Conservation (phyloP, 805 yeast genomes). For the Pichia sporocuriosa region DNA sequence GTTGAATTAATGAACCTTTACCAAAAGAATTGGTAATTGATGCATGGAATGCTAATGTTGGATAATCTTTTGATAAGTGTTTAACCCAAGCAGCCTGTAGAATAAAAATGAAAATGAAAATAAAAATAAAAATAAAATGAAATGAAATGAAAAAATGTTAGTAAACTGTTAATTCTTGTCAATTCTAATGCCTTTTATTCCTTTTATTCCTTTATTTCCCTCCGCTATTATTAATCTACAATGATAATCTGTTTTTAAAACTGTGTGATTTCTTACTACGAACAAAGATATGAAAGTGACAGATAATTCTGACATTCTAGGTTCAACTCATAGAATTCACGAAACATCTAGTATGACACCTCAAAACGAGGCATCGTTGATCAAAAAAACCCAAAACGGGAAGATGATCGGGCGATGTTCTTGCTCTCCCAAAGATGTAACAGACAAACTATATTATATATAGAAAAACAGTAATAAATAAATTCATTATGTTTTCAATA, state of each 20-base stretch:
- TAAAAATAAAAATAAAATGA: too few relatives aligned
- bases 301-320: slow-evolving; percentile 19
- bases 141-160: slow-evolving; percentile 26
- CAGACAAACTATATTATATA: slow-evolving; percentile 64
- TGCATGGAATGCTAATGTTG: slow-evolving; percentile 96
- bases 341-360: slow-evolving; percentile 31
- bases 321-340: slow-evolving; percentile 85
- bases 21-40: slow-evolving; percentile 96
- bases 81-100: slow-evolving; percentile 97
- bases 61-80: slow-evolving; percentile 82
- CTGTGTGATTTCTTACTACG: slow-evolving; percentile 92
- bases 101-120: slow-evolving; percentile 11
- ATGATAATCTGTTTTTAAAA: too few relatives aligned
- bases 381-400: slow-evolving; percentile 42
- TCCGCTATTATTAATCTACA: too few relatives aligned
- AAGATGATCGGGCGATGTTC: slow-evolving; percentile 42
- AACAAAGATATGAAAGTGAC: slow-evolving; percentile 32
- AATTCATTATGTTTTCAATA: slow-evolving; percentile 13
- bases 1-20: slow-evolving; percentile 91
- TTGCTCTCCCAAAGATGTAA: slow-evolving; percentile 95
- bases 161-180: too few relatives aligned
- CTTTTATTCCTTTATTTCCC: neutral
- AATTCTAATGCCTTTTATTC: too few relatives aligned
- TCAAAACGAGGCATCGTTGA: slow-evolving; percentile 35
- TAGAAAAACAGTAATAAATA: slow-evolving; percentile 19